Evolutionary conservation across 2,329 filamentous ascomycete genomes (phyloP), one percentile per base, ranked within the genome.

Genomic region (Dactylellina leptospora): DNA sequence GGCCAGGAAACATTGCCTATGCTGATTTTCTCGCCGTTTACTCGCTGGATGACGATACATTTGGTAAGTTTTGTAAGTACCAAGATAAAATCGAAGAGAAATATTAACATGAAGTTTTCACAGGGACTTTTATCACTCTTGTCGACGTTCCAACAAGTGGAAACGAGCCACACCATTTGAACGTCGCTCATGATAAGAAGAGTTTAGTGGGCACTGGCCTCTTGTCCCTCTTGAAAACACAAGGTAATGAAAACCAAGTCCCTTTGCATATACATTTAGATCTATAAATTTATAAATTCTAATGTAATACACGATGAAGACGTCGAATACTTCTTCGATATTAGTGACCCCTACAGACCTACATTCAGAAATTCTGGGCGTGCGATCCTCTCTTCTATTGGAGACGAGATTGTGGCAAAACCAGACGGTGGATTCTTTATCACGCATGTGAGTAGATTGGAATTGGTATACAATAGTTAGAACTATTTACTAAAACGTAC

Each of bases 361-460:
- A 82, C 81, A 75, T 88, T 87, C 78, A 79, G 81, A 75, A 86
- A 87, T 79, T 86, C 83, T 77, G 86, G 87, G 79, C 82, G 85
- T 8, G 85, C 80, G n/a, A 62, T 87, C 6, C 81, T 88, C 30
- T 81, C 82, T 4, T 87, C 86, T 38, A 87, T 88, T 74, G 82
- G 83, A 0, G 86, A 88, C 77, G 86, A 88, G 79, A 85, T 88
- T 75, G 83, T 85, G 13, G 85, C 86, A 48, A 87, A 87, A 79
- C 86, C 86, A 9, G 86, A 86, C 22, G 86, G 85, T 33, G 76
- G 76, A 10, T 77, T 76, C 61, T 73, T 76, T 18, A 75, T 76
- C 18, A 77, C 76, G 9, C 76, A 77, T 38, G 64, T 71, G 40
- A 51, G 64, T 25, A 30, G 13, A n/a, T n/a, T n/a, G n/a, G n/a